phyloP scores from a whole-genome alignment of 2,329 filamentous ascomycete species.

The Fusarium newnesense region DNA sequence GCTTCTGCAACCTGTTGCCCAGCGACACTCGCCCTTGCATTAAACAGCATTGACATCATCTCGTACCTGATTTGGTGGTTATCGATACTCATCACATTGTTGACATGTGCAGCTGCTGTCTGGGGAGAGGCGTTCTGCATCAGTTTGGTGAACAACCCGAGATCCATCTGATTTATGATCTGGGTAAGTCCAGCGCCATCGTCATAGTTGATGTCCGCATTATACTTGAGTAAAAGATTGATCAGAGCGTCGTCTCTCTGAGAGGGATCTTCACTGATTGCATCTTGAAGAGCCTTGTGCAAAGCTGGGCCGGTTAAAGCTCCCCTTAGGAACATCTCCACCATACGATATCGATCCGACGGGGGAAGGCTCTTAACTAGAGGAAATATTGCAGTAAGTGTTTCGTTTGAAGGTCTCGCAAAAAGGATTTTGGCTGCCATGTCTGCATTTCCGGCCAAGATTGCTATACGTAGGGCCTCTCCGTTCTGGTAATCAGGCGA shows the following conservation, averaged over 20 bases:
- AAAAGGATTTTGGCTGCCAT: conserved; percentile 60
- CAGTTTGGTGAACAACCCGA: conserved; percentile 57
- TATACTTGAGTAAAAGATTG: conserved; percentile 60
- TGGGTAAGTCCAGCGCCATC: conserved; percentile 60
- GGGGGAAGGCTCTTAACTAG: conserved; percentile 56
- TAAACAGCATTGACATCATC: conserved; percentile 60
- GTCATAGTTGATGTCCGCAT: conserved; percentile 65
- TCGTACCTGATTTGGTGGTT: conserved; percentile 56
- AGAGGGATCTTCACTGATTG: conserved; percentile 60
- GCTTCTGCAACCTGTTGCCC: conserved; percentile 55
- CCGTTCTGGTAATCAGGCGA: conserved; percentile 64
- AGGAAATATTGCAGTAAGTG: conserved; percentile 61
- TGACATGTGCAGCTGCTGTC: conserved; percentile 60
- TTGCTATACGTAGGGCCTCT: conserved; percentile 60
- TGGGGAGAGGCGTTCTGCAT: conserved; percentile 59
- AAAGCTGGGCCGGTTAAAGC: conserved; percentile 59
- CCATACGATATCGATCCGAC: conserved; percentile 58
- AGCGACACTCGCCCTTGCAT: conserved; percentile 56
- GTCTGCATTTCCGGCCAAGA: conserved; percentile 56
- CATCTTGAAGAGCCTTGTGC: conserved; percentile 61
- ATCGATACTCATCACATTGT: conserved; percentile 57
- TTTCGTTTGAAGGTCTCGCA: conserved; percentile 58
- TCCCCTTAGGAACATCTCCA: conserved; percentile 60
- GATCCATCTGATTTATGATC: conserved; percentile 60
- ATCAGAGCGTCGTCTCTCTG: conserved; percentile 63